phyloP scores from a whole-genome alignment of 164 flowering plant genomes.

The Stephania japonica region DNA sequence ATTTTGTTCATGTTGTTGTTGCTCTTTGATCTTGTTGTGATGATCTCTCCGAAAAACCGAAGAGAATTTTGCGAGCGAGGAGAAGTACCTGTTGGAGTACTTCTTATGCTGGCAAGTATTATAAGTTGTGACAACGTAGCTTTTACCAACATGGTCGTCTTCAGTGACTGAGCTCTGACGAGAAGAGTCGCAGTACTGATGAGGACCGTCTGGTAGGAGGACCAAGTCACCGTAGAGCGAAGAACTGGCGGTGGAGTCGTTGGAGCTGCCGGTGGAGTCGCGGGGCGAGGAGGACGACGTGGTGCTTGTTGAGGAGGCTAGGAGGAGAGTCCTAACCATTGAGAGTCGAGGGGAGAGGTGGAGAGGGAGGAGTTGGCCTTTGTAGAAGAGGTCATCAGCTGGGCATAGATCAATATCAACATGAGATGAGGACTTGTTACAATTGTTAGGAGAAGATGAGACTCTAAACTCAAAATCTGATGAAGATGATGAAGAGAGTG shows the following conservation, averaged over 20 bases:
- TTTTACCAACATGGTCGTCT: constrained; percentile 9
- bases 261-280: constrained; percentile 30
- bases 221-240: constrained; percentile 29
- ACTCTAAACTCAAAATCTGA: constrained; percentile 89
- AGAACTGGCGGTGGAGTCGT: constrained; percentile 30
- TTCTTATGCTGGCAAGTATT: neutral
- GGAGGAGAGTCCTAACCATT: constrained; percentile 1
- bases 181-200: constrained; percentile 46
- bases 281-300: neutral
- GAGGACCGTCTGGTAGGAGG: constrained; percentile 20
- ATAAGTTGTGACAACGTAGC: too few species aligned
- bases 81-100: constrained; percentile 43
- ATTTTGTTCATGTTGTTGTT: too few species aligned
- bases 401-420: constrained; percentile 21
- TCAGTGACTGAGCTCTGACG: constrained; percentile 72
- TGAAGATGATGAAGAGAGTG: constrained; percentile 58
- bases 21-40: constrained; percentile 11
- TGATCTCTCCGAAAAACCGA: constrained; percentile 65
- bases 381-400: constrained; percentile 8
- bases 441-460: constrained; percentile 50
- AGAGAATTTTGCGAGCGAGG: constrained; percentile 44
- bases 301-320: neutral
- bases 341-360: constrained; percentile 9
- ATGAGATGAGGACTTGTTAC: constrained; percentile 25
- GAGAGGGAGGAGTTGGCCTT: constrained; percentile 9